Conservation (phyloP, 768 basidiomycete genomes). For the Xerocomus spinulosus region DNA sequence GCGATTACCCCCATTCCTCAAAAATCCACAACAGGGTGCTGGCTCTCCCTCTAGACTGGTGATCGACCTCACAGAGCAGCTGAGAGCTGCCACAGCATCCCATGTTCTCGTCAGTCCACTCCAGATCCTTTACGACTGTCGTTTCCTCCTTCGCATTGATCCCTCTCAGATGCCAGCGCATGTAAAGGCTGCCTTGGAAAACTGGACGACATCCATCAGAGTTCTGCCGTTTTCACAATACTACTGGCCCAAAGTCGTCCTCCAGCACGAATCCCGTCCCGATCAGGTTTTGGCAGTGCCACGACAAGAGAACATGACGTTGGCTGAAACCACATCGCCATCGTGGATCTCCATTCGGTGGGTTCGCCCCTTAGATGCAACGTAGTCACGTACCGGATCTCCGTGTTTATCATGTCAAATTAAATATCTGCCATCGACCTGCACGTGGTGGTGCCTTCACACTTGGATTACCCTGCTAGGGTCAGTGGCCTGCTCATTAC, state of each 20-base stretch:
- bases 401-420: no score
- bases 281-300: constrained; percentile 24
- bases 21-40: constrained; percentile 25
- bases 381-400: no score
- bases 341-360: constrained; percentile 44
- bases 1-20: constrained; percentile 47
- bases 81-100: constrained; percentile 16
- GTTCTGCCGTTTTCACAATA: constrained; percentile 40
- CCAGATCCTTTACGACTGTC: constrained; percentile 57
- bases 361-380: constrained; percentile 37
- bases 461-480: no score
- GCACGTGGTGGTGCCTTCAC: no score
- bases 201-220: constrained; percentile 25
- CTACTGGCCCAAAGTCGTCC: constrained; percentile 46
- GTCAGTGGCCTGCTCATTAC: no score
- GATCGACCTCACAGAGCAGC: constrained; percentile 40
- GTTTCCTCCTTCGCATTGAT: constrained; percentile 53
- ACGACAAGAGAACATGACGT: constrained; percentile 6
- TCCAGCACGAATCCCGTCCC: constrained; percentile 14
- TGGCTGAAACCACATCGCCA: constrained; percentile 24
- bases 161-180: constrained; percentile 39
- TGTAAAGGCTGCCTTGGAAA: constrained; percentile 29
- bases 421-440: no score
- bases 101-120: constrained; percentile 9
- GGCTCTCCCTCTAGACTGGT: constrained; percentile 28